Evolutionary conservation across 2,329 filamentous ascomycete species (phyloP).

Genomic region (Clonostachys solani): DNA sequence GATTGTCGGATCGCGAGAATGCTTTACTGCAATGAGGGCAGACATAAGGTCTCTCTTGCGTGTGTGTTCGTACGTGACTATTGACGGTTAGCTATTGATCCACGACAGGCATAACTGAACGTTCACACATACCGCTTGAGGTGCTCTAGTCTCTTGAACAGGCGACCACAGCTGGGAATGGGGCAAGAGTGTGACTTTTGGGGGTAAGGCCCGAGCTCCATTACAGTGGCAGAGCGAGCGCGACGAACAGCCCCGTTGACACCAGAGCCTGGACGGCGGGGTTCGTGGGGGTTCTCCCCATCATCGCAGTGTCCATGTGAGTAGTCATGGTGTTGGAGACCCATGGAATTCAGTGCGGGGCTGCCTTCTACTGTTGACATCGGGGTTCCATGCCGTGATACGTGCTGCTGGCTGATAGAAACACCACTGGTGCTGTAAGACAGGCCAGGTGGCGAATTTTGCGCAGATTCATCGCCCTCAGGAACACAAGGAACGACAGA

Average conservation of each 20-base stretch:
- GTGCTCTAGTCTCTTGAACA: slow-evolving; percentile 99
- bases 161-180: slow-evolving; percentile 93
- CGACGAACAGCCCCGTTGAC: slow-evolving; percentile 76
- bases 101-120: slow-evolving; percentile 3
- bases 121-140: slow-evolving; percentile 82
- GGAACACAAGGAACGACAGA: slow-evolving; percentile 73
- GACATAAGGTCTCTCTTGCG: slow-evolving; percentile 96
- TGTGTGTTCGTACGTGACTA: slow-evolving; percentile 98
- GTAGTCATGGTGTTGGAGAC: slow-evolving; percentile 65
- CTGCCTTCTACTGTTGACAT: slow-evolving; percentile 80
- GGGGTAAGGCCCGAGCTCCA: slow-evolving; percentile 94
- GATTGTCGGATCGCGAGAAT: slow-evolving; percentile 97
- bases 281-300: slow-evolving; percentile 35
- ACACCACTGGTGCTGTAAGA: slow-evolving; percentile 68
- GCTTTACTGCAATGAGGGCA: slow-evolving; percentile 98
- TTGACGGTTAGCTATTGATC: slow-evolving; percentile 26
- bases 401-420: slow-evolving; percentile 64
- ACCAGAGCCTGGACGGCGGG: slow-evolving; percentile 64
- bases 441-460: slow-evolving; percentile 75
- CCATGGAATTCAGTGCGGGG: slow-evolving; percentile 67
- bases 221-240: slow-evolving; percentile 90
- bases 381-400: slow-evolving; percentile 90
- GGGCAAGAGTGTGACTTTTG: slow-evolving; percentile 98
- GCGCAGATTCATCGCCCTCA: slow-evolving; percentile 73
- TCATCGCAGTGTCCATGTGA: slow-evolving; percentile 60